Evolutionary conservation across 192 early-diverging fungal species (phyloP), one percentile per base, ranked within the genome.

Genomic region (Thoreauomyces humboldtii): DNA sequence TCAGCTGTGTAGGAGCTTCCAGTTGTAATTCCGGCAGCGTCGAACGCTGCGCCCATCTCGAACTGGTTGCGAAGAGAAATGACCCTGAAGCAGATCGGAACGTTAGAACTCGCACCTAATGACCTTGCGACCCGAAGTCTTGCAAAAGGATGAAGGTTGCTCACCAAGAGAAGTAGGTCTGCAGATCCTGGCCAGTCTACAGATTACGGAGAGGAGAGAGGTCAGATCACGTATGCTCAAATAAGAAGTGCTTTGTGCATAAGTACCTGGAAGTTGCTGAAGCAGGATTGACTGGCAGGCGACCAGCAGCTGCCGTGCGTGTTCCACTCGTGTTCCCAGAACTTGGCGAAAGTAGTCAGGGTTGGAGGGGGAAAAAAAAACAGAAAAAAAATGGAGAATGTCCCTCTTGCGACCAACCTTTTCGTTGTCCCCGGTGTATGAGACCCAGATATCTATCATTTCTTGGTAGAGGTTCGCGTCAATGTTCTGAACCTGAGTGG

Each of bases 241-340:
- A n/a, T n/a, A n/a, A n/a, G n/a, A n/a, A n/a, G n/a, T n/a, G n/a
- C n/a, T n/a, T n/a, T n/a, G n/a, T n/a, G n/a, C n/a, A n/a, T n/a
- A n/a, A n/a, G n/a, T n/a, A n/a, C n/a, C 44, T 61, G 4, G 27
- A 46, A 61, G 59, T 25, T 21, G 15, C 43, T 14, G 59, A 61
- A 61, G 59, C 59, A 61, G 15, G 2, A 2, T 19, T 57, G 34
- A 2, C 34, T 36, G 19, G 55, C 55, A 36, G 55, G 55, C n/a
- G 55, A 37, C n/a, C n/a, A 57, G 55, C 55, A 57, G 7, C 19
- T 34, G 2, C 55, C 55, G 55, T 57, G 55, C 55, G 34, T 57
- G 34, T 14, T 15, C 55, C 55, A 57, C 33, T 57, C 55, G 35
- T 57, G 55, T 2, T 4, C 32, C 55, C 55, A 57, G 55, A 57